Percentiles rank a stretch among this genome's conserved stretches.
These are phyloP conservation scores for Phialophora tarda DNA, from an alignment of 2,329 filamentous ascomycete genomes.

Conservation along the genomic window DNA sequence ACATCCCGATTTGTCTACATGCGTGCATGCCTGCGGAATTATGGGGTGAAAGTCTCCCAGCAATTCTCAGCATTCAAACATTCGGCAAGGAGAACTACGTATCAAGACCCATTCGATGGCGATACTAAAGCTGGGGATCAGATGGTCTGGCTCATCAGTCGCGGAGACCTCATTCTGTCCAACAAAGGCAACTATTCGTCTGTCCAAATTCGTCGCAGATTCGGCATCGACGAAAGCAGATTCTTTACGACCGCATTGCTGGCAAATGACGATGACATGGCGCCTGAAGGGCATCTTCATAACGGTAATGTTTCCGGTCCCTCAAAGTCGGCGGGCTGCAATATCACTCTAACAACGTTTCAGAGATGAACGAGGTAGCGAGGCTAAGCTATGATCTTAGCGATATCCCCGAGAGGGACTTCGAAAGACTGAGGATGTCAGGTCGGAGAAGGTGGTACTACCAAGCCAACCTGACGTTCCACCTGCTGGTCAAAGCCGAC, in stretches of 20 bases:
- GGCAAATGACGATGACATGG: constrained; percentile 1
- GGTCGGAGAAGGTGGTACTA: neutral
- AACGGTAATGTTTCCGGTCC: neutral
- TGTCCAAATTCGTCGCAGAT: neutral
- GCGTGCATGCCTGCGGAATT: neutral
- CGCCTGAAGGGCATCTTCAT: neutral
- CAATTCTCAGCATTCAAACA: neutral
- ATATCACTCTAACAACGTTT: neutral
- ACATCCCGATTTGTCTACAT: constrained; percentile 2
- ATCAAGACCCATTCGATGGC: constrained; percentile 12
- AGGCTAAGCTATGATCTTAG: neutral
- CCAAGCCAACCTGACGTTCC: constrained; percentile 3
- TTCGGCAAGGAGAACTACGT: neutral
- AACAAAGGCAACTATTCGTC: constrained; percentile 8
- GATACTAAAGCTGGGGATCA: constrained; percentile 5
- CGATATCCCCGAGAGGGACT: neutral
- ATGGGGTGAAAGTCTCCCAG: neutral
- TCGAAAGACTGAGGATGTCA: constrained; percentile 1
- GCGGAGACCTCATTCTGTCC: constrained; percentile 4
- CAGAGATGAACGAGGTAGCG: constrained; percentile 2
- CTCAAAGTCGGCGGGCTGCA: neutral
- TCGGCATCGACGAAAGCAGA: neutral
- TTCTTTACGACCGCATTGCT: neutral
- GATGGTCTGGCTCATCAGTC: neutral
- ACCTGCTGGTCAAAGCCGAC: constrained; percentile 1